Evolutionary conservation across 164 flowering plant species (phyloP).

Genomic region (Vitis rotundifolia): DNA sequence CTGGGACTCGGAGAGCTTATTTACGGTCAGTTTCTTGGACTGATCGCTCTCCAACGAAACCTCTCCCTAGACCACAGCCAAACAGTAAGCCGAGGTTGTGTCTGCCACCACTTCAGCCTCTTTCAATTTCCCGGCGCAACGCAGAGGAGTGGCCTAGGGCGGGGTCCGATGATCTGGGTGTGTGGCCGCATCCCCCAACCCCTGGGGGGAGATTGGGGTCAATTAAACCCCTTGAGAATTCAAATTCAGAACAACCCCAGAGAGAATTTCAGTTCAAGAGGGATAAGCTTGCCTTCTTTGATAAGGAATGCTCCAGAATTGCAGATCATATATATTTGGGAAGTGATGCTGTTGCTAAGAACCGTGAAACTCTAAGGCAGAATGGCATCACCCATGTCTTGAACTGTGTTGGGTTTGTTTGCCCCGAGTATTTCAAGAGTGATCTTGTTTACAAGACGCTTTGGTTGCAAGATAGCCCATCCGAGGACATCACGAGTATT

Average conservation of each 20-base stretch:
- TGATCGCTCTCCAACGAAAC: constrained; percentile 55
- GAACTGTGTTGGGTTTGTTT: constrained; percentile 89
- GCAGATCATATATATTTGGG: constrained; percentile 78
- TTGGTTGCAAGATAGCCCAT: constrained; percentile 80
- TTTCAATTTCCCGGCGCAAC: constrained; percentile 46
- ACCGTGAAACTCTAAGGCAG: constrained; percentile 55
- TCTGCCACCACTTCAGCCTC: constrained; percentile 73
- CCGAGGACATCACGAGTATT: constrained; percentile 87
- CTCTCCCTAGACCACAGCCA: constrained; percentile 35
- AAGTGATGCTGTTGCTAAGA: constrained; percentile 76
- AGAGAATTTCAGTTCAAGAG: constrained; percentile 55
- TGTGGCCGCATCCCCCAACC: constrained; percentile 63
- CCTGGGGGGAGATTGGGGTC: constrained; percentile 38
- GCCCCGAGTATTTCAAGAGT: constrained; percentile 80
- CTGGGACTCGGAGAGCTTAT: constrained; percentile 35
- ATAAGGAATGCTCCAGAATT: constrained; percentile 81
- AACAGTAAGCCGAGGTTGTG: constrained; percentile 43
- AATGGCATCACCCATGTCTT: constrained; percentile 85
- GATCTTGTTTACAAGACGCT: constrained; percentile 88
- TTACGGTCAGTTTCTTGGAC: constrained; percentile 75
- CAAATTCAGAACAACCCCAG: constrained; percentile 19
- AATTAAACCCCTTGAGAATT: constrained; percentile 12
- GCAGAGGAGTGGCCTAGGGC: constrained; percentile 78
- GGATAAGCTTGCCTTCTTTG: constrained; percentile 80
- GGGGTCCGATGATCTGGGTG: constrained; percentile 76